These are phyloP conservation scores for Adenanthera pavonina DNA, from an alignment of 306 rosid species.

Conservation along the genomic window DNA sequence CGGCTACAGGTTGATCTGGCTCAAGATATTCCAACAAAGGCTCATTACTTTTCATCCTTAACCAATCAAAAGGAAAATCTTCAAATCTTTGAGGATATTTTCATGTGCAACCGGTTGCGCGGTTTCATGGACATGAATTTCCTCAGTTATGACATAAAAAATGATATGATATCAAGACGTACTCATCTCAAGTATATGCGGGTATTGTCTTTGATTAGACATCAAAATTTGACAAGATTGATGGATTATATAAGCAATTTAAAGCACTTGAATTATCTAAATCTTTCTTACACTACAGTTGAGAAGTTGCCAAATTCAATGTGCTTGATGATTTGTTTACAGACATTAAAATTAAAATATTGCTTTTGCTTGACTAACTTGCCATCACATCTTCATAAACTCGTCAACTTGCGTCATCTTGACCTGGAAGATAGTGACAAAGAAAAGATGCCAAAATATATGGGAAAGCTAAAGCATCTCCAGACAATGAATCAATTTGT, in stretches of 20 bases:
- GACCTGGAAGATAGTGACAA: background rate
- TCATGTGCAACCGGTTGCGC: no score
- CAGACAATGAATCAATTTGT: background rate
- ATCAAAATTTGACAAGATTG: background rate
- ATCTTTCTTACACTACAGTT: slow-evolving; percentile 1
- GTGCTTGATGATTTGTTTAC: slow-evolving; percentile 29
- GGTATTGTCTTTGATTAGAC: background rate
- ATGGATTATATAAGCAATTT: background rate
- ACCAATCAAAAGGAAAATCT: no score
- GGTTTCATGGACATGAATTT: no score
- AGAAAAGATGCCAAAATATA: background rate
- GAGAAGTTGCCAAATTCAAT: slow-evolving; percentile 37
- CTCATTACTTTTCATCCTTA: no score
- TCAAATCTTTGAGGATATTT: no score
- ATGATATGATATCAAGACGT: background rate
- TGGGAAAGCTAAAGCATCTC: slow-evolving; percentile 22
- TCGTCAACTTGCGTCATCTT: slow-evolving; percentile 23
- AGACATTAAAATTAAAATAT: background rate
- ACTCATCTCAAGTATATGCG: background rate
- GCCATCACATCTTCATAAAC: slow-evolving; percentile 13
- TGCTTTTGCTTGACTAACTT: background rate
- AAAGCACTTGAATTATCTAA: slow-evolving; percentile 39
- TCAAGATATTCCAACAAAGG: no score
- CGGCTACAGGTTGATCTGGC: no score
- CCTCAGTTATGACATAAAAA: no score